Conservation (phyloP, 257 asterid species). For the Datura wrightii region DNA sequence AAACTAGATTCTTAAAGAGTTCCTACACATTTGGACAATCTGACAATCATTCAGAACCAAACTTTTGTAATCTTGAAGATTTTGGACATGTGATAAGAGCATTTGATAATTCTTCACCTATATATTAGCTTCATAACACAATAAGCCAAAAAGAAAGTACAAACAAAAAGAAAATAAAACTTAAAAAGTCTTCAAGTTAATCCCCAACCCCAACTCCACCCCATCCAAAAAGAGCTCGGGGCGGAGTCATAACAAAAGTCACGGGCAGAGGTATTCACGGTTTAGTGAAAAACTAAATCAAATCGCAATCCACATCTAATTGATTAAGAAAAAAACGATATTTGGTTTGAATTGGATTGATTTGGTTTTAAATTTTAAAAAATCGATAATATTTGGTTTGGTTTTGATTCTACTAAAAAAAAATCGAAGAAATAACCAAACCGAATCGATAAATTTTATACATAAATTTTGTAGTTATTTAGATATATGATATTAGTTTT, state of each 20-base stretch:
- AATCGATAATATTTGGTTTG: too few species aligned
- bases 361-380: too few species aligned
- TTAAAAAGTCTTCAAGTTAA: background rate
- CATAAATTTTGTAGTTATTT: too few species aligned
- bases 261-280: too few species aligned
- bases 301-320: too few species aligned
- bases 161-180: background rate
- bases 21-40: background rate
- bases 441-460: too few species aligned
- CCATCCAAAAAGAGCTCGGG: background rate
- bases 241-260: background rate
- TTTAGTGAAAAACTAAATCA: too few species aligned
- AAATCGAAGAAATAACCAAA: too few species aligned
- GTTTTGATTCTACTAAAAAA: too few species aligned
- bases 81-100: background rate
- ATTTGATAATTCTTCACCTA: background rate
- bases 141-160: constrained; percentile 17
- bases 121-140: background rate
- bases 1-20: constrained; percentile 16
- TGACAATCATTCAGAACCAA: background rate
- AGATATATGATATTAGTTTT: too few species aligned
- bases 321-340: too few species aligned
- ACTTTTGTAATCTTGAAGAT: constrained; percentile 28
- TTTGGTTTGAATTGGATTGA: too few species aligned
- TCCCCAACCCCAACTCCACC: background rate